Percentiles rank a stretch among this genome's conserved stretches.
Conservation (phyloP, 1,284 basidiomycete genomes). For the Apiotrichum gamsii region DNA sequence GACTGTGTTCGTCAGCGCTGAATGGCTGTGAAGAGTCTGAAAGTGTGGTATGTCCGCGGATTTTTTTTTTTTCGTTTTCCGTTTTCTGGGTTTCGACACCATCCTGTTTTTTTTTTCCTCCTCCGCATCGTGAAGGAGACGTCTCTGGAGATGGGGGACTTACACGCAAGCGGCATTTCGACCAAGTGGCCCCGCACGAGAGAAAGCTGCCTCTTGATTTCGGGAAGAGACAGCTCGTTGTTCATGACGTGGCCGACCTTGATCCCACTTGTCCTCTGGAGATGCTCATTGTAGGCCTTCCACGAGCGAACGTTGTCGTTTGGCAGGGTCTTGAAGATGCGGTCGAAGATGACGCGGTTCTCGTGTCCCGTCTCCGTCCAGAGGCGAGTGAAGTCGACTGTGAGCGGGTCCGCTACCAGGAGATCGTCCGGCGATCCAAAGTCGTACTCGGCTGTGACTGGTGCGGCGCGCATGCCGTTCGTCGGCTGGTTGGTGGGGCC, state of each 20-base stretch:
- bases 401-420: conserved; percentile 72
- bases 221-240: conserved; percentile 55
- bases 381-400: conserved; percentile 56
- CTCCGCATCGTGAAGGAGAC: background rate
- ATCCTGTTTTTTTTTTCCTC: no score
- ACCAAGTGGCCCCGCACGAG: conserved; percentile 55
- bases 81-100: conserved; percentile 2
- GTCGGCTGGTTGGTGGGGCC: conserved; percentile 52
- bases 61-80: no score
- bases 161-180: conserved; percentile 49
- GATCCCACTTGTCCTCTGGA: conserved; percentile 28
- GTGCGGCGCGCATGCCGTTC: conserved; percentile 65
- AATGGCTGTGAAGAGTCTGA: no score
- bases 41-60: no score
- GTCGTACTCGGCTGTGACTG: conserved; percentile 62
- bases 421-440: conserved; percentile 56
- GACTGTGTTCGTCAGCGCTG: no score
- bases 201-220: conserved; percentile 66
- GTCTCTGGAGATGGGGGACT: conserved; percentile 36
- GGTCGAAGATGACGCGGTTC: conserved; percentile 67
- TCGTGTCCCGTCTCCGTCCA: conserved; percentile 67
- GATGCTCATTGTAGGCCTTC: conserved; percentile 66
- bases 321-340: conserved; percentile 54
- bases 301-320: conserved; percentile 70
- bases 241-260: conserved; percentile 72